A percentile compares a stretch with the other conserved stretches of the same genome.
phyloP scores from a whole-genome alignment of 495 filamentous ascomycete species.

The Hyaloscypha hepaticicola region DNA sequence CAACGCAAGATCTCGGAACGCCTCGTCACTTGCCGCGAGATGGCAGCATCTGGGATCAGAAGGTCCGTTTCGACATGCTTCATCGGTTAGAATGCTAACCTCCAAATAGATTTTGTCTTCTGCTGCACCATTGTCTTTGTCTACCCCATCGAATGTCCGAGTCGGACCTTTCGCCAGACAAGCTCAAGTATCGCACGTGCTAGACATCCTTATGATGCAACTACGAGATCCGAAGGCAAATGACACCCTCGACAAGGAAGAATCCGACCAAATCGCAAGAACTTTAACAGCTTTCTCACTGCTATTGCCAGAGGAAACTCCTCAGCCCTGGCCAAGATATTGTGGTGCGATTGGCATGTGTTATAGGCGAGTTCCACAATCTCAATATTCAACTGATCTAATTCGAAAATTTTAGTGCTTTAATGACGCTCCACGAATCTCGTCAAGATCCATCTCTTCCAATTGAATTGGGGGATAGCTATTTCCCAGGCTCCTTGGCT shows the following conservation, averaged over 20 bases:
- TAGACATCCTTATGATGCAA: slow-evolving; percentile 14
- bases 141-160: slow-evolving; percentile 19
- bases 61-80: slow-evolving; percentile 2
- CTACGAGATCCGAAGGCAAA: slow-evolving; percentile 4
- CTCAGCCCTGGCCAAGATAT: slow-evolving; percentile 21
- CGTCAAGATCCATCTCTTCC: slow-evolving; percentile 1
- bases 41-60: slow-evolving; percentile 15
- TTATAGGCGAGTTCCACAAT: slow-evolving; percentile 11
- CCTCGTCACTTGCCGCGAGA: slow-evolving; percentile 19
- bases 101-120: slow-evolving; percentile 20
- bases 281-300: slow-evolving; percentile 20
- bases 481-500: slow-evolving; percentile 7
- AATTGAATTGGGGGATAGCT: not conserved
- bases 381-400: not conserved
- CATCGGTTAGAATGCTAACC: not conserved
- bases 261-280: slow-evolving; percentile 22
- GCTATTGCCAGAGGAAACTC: slow-evolving; percentile 23
- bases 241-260: slow-evolving; percentile 9
- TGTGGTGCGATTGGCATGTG: slow-evolving; percentile 27
- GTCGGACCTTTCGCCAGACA: slow-evolving; percentile 25
- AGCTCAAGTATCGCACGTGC: slow-evolving; percentile 26
- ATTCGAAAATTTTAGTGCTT: slow-evolving; percentile 5
- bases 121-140: slow-evolving; percentile 17
- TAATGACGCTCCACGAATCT: slow-evolving; percentile 22
- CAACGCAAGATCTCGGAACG: slow-evolving; percentile 17